Conservation (phyloP, 2,329 filamentous ascomycete genomes). For the Phoma sp. region DNA sequence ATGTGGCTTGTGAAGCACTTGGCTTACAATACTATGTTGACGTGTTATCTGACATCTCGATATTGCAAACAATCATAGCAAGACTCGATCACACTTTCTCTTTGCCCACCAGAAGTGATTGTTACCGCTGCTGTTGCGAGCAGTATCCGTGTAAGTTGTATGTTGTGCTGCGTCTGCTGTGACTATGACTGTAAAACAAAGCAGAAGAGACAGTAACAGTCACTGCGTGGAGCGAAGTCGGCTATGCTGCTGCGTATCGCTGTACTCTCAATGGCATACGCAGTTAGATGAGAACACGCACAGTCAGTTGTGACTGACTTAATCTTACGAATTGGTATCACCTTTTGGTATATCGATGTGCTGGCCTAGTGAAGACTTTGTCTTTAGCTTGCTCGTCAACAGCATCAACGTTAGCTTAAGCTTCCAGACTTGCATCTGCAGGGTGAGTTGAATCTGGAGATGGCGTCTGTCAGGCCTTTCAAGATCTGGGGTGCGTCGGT, state of each 20-base stretch:
- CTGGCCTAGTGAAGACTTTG: neutral
- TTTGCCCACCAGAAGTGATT: neutral
- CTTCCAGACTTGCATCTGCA: conserved; percentile 9
- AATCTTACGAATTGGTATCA: too few species aligned
- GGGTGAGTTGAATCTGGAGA: conserved; percentile 5
- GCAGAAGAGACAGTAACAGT: neutral
- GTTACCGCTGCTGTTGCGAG: neutral
- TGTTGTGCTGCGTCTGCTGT: conserved; percentile 1
- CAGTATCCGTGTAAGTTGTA: neutral
- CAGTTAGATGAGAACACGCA: neutral
- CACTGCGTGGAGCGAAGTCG: conserved; percentile 1
- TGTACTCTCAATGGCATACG: neutral
- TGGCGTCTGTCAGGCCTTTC: conserved; percentile 1
- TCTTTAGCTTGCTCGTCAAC: neutral
- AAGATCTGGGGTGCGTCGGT: neutral
- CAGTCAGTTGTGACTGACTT: neutral
- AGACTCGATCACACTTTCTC: neutral
- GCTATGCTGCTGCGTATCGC: neutral
- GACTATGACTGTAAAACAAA: neutral
- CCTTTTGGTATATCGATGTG: neutral
- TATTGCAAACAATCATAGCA: neutral
- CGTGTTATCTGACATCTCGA: neutral
- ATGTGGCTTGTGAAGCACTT: neutral
- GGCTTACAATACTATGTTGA: neutral
- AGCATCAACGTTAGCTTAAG: conserved; percentile 7